Conservation (phyloP, 2,329 filamentous ascomycete species). For the Alternaria metachromatica region DNA sequence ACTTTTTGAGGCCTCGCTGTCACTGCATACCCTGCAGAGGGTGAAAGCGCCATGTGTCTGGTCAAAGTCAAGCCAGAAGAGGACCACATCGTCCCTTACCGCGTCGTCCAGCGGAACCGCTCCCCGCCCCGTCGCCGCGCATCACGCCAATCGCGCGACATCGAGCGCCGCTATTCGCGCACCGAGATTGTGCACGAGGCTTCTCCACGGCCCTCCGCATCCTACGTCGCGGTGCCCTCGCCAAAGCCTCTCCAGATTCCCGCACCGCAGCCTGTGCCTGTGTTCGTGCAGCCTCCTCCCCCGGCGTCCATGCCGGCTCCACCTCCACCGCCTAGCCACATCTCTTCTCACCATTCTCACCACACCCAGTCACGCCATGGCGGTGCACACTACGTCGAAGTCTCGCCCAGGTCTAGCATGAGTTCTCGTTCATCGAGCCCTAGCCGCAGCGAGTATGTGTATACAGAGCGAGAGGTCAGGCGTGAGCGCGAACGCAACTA, state of each 20-base stretch:
- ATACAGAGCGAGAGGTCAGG: constrained; percentile 53
- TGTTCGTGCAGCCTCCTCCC: constrained; percentile 47
- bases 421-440: constrained; percentile 41
- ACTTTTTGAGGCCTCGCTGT: constrained; percentile 1
- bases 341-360: constrained; percentile 15
- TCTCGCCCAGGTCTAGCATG: constrained; percentile 47
- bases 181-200: constrained; percentile 41
- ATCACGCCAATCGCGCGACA: constrained; percentile 26
- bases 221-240: constrained; percentile 42
- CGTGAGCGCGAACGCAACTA: constrained; percentile 50
- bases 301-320: constrained; percentile 40
- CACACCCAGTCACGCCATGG: constrained; percentile 20
- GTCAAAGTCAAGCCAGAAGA: constrained; percentile 55
- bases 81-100: constrained; percentile 51
- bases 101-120: constrained; percentile 40
- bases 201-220: constrained; percentile 33
- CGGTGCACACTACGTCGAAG: constrained; percentile 54
- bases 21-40: constrained; percentile 4
- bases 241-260: constrained; percentile 45
- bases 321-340: constrained; percentile 32
- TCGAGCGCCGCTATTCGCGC: constrained; percentile 38
- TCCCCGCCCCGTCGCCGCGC: constrained; percentile 40
- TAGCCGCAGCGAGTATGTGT: constrained; percentile 49
- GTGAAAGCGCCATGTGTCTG: constrained; percentile 52
- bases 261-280: constrained; percentile 50